A percentile compares a stretch with the other conserved stretches of the same genome.
Evolutionary conservation across 805 yeast genomes (phyloP).

Genomic region (Hanseniaspora mollemarum): DNA sequence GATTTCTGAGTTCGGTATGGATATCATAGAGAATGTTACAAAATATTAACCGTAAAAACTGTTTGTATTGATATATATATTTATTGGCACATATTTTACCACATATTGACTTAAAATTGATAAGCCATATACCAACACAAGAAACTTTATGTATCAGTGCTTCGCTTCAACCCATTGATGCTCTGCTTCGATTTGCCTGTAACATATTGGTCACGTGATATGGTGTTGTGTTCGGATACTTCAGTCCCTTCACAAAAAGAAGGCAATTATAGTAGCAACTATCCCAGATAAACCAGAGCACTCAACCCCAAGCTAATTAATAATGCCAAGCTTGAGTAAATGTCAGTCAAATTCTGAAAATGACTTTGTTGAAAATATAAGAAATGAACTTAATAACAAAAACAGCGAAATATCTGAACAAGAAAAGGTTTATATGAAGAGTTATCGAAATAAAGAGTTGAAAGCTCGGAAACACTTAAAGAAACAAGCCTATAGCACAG

Average conservation of each 20-base stretch:
- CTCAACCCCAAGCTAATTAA: no score
- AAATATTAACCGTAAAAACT: not conserved
- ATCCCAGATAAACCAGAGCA: no score
- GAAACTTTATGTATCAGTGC: no score
- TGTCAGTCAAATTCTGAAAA: not conserved
- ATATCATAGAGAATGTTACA: conserved; percentile 32
- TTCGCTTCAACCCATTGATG: no score
- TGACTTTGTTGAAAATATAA: not conserved
- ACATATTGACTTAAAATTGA: no score
- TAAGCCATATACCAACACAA: no score
- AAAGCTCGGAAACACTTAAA: conserved; percentile 8
- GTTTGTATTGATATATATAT: not conserved
- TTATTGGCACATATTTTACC: not conserved
- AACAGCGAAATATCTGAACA: not conserved
- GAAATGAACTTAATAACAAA: not conserved
- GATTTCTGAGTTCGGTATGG: conserved; percentile 58
- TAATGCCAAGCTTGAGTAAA: no score
- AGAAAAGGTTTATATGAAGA: conserved; percentile 10
- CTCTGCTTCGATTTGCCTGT: not conserved
- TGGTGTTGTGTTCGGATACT: no score
- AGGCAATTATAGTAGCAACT: no score
- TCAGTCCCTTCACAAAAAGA: no score
- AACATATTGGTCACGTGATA: not conserved
- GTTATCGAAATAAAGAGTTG: conserved; percentile 5
- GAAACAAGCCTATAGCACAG: not conserved